phyloP scores from a whole-genome alignment of 1,139 yeast species.

The Candida neerlandica region DNA sequence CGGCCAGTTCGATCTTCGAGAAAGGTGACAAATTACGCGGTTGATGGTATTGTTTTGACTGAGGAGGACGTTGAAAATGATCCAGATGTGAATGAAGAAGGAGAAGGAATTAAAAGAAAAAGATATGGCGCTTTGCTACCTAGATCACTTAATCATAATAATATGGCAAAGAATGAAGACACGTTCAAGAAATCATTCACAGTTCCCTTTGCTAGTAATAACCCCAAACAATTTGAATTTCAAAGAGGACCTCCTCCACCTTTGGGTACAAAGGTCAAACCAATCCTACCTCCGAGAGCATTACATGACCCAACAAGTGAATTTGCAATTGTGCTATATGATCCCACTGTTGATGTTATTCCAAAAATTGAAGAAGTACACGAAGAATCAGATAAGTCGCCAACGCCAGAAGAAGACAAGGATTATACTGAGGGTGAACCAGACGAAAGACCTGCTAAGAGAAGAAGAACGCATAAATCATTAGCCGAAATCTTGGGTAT shows the following conservation, averaged over 20 bases:
- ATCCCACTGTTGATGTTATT: slow-evolving; percentile 83
- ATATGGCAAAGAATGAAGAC: slow-evolving; percentile 31
- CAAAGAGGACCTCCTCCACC: slow-evolving; percentile 65
- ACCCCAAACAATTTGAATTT: slow-evolving; percentile 26
- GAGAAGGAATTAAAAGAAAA: slow-evolving; percentile 28
- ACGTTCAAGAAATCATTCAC: slow-evolving; percentile 46
- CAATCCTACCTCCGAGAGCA: slow-evolving; percentile 79
- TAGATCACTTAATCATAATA: slow-evolving; percentile 29
- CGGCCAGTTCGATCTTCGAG: slow-evolving; percentile 24
- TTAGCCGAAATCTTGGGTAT: slow-evolving; percentile 84
- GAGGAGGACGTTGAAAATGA: slow-evolving; percentile 20
- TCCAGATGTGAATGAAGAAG: slow-evolving; percentile 29
- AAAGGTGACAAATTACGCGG: slow-evolving; percentile 31
- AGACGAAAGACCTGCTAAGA: slow-evolving; percentile 19
- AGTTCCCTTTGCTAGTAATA: slow-evolving; percentile 51
- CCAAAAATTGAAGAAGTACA: slow-evolving; percentile 44
- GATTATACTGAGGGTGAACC: slow-evolving; percentile 12
- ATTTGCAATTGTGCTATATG: slow-evolving; percentile 91
- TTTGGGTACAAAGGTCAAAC: slow-evolving; percentile 74
- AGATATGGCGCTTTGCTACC: slow-evolving; percentile 56
- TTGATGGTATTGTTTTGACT: slow-evolving; percentile 20
- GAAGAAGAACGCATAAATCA: slow-evolving; percentile 54
- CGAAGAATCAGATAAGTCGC: slow-evolving; percentile 17
- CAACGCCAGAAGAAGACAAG: slow-evolving; percentile 16
- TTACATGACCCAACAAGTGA: slow-evolving; percentile 92